Conservation (phyloP, 225 moss, liverwort and hornwort species). For the Pseudisothecium myosuroides region DNA sequence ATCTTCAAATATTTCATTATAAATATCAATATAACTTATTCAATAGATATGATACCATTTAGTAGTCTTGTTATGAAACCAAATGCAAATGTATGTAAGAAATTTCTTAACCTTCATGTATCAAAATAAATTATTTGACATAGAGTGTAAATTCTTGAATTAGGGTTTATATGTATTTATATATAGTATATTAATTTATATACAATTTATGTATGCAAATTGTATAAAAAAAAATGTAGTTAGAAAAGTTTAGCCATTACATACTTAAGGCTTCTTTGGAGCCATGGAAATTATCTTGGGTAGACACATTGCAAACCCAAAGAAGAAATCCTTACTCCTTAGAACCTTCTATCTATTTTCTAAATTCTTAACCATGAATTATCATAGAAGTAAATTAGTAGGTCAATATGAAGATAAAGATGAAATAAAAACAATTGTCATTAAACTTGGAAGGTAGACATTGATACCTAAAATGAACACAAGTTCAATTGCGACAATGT, state of each 20-base stretch:
- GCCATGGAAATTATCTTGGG: rapidly evolving
- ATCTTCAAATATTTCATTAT: background rate
- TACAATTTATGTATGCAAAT: background rate
- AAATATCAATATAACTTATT: too few species aligned
- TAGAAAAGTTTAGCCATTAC: rapidly evolving
- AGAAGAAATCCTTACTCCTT: too few species aligned
- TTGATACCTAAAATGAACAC: background rate
- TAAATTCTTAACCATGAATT: background rate
- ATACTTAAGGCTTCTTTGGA: background rate
- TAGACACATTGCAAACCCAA: background rate
- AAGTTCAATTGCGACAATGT: background rate
- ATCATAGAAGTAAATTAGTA: background rate
- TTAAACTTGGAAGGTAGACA: background rate
- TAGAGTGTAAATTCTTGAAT: background rate
- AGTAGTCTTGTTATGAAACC: background rate
- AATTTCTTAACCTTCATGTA: background rate
- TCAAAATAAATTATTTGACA: background rate
- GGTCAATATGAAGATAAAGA: background rate
- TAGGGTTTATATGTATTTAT: background rate
- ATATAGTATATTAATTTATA: background rate
- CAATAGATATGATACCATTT: background rate
- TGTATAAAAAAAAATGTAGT: background rate
- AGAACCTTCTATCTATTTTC: rapidly evolving
- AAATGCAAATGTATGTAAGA: background rate
- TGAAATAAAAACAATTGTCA: background rate